Conservation (phyloP, 805 yeast species). For the Yamadazyma ubonensis region DNA sequence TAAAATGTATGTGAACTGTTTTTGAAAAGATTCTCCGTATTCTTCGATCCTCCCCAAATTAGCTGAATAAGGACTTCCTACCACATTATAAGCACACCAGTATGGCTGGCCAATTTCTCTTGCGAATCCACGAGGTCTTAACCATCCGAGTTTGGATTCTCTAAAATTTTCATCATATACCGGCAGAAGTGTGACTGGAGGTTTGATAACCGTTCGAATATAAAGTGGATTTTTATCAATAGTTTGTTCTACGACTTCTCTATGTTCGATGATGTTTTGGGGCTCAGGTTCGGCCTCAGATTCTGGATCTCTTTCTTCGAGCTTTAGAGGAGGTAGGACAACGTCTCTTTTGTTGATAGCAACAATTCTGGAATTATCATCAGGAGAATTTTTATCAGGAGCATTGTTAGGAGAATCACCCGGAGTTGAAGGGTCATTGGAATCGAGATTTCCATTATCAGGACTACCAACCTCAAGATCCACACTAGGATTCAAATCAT, state of each 20-base stretch:
- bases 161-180: conserved; percentile 16
- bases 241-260: conserved; percentile 1
- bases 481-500: neutral
- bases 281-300: neutral
- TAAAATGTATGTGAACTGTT: conserved; percentile 18
- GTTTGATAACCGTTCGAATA: conserved; percentile 24
- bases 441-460: neutral
- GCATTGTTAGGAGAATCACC: neutral
- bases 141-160: conserved; percentile 32
- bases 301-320: neutral
- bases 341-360: conserved; percentile 1
- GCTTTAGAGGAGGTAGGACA: conserved; percentile 1
- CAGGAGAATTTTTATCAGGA: neutral
- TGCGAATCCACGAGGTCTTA: conserved; percentile 17
- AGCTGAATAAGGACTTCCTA: conserved; percentile 23
- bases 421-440: no score
- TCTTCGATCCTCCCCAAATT: conserved; percentile 21
- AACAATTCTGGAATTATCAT: no score
- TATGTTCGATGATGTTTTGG: neutral
- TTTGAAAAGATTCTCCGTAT: conserved; percentile 14
- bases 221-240: conserved; percentile 22
- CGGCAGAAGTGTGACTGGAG: conserved; percentile 22
- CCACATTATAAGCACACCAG: conserved; percentile 36
- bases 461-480: neutral
- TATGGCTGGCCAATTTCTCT: conserved; percentile 20